phyloP scores from a whole-genome alignment of 2,329 filamentous ascomycete species.

The Alternaria ethzedia region DNA sequence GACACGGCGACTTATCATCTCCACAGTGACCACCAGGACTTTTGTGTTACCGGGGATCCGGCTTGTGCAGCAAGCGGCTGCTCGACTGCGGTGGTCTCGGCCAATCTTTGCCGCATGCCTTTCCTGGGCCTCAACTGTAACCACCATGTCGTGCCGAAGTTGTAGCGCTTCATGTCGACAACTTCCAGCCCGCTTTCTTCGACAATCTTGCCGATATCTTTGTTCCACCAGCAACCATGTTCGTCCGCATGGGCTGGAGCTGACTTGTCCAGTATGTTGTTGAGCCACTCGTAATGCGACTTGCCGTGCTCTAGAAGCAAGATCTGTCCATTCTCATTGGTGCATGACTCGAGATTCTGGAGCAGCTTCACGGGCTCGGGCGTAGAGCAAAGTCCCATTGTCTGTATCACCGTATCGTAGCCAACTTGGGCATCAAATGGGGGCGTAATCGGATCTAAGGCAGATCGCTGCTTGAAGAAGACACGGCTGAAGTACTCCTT shows the following conservation, averaged over 20 bases:
- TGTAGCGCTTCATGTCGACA: conserved; percentile 53
- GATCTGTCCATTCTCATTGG: conserved; percentile 54
- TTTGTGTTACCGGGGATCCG: conserved; percentile 30
- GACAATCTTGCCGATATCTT: conserved; percentile 58
- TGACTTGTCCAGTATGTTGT: conserved; percentile 53
- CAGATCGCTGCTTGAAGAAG: conserved; percentile 54
- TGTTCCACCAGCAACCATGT: conserved; percentile 61
- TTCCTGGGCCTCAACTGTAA: conserved; percentile 54
- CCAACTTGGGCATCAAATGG: conserved; percentile 50
- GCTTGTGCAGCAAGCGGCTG: conserved; percentile 21
- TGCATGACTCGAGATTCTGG: conserved; percentile 51
- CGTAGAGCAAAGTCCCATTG: conserved; percentile 60
- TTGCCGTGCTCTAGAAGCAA: conserved; percentile 59
- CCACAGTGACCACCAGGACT: conserved; percentile 46
- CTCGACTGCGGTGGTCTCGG: conserved; percentile 15
- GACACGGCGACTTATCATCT: conserved; percentile 31
- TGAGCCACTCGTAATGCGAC: conserved; percentile 56
- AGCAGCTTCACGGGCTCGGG: conserved; percentile 53
- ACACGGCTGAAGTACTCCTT: conserved; percentile 46
- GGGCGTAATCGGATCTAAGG: conserved; percentile 51
- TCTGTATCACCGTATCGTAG: conserved; percentile 59
- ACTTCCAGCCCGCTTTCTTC: conserved; percentile 57
- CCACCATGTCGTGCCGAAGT: conserved; percentile 59
- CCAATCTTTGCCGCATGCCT: conserved; percentile 30
- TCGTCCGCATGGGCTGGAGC: conserved; percentile 56